phyloP scores from a whole-genome alignment of 164 flowering plant species.

The Annona squamosa region DNA sequence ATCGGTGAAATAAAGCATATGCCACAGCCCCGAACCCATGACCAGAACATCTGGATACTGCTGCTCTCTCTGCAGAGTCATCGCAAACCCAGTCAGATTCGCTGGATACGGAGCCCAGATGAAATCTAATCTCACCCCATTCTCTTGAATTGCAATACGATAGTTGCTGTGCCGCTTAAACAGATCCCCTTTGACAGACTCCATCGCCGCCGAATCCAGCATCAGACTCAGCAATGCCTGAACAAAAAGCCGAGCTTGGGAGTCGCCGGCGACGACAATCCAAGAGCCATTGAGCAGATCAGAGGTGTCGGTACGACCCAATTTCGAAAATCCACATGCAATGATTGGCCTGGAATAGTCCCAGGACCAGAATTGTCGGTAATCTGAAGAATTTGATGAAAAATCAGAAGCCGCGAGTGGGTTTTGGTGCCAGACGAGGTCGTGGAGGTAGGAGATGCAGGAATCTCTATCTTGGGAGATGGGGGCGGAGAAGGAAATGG shows the following conservation, averaged over 20 bases:
- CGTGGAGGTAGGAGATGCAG: constrained; percentile 61
- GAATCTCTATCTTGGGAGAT: constrained; percentile 35
- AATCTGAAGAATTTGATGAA: constrained; percentile 6
- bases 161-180: constrained; percentile 81
- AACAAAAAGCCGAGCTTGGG: constrained; percentile 63
- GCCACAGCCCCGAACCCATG: constrained; percentile 90
- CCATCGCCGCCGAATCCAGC: constrained; percentile 41
- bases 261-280: constrained; percentile 91
- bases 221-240: constrained; percentile 51
- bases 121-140: constrained; percentile 75
- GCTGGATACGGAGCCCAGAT: constrained; percentile 72
- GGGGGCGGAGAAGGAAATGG: constrained; percentile 29
- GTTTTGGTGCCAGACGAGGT: constrained; percentile 36
- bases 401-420: constrained; percentile 6
- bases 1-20: constrained; percentile 71
- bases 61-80: constrained; percentile 24
- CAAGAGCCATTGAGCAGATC: constrained; percentile 89
- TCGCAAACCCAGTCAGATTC: constrained; percentile 44
- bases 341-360: constrained; percentile 23
- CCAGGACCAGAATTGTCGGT: constrained; percentile 52
- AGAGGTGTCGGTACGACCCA: constrained; percentile 45
- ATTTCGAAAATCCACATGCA: constrained; percentile 61
- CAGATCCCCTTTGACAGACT: constrained; percentile 37
- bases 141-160: constrained; percentile 33
- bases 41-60: constrained; percentile 72